phyloP scores from a whole-genome alignment of 1,284 basidiomycete species.

The Farysia itapuensis region DNA sequence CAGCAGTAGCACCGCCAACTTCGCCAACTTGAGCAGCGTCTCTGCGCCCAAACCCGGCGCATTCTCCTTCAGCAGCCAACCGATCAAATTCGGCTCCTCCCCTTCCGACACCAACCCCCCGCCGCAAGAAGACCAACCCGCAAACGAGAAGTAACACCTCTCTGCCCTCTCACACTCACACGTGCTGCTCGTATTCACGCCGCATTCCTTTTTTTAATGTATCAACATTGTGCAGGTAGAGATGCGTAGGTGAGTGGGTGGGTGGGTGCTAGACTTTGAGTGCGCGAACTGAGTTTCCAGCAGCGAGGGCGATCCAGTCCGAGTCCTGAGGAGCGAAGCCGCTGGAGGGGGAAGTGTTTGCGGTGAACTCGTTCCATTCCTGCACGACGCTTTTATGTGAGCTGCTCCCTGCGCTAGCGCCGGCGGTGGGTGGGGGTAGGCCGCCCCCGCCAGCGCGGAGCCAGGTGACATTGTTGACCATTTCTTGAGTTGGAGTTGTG shows the following conservation, averaged over 20 bases:
- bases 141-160: too few relatives aligned
- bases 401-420: conserved; percentile 15
- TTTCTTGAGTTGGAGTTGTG: conserved; percentile 48
- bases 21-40: conserved; percentile 16
- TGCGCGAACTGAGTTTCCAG: conserved; percentile 29
- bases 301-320: conserved; percentile 40
- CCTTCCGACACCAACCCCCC: too few relatives aligned
- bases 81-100: conserved; percentile 33
- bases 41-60: conserved; percentile 22
- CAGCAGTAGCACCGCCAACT: conserved; percentile 3
- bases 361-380: conserved; percentile 57
- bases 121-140: too few relatives aligned
- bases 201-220: too few relatives aligned
- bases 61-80: conserved; percentile 11
- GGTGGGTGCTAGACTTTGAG: conserved; percentile 30
- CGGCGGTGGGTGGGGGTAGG: conserved; percentile 20
- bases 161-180: too few relatives aligned
- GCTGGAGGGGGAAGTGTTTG: conserved; percentile 5
- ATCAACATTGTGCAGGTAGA: too few relatives aligned
- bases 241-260: too few relatives aligned
- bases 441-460: conserved; percentile 30
- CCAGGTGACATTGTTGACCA: conserved; percentile 60
- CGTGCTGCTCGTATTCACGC: too few relatives aligned
- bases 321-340: conserved; percentile 35
- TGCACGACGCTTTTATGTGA: conserved; percentile 46